Percentiles rank a stretch among this genome's conserved stretches.
These are phyloP conservation scores for Cryptococcus depauperatus DNA, from an alignment of 1,284 basidiomycete species.

Conservation along the genomic window DNA sequence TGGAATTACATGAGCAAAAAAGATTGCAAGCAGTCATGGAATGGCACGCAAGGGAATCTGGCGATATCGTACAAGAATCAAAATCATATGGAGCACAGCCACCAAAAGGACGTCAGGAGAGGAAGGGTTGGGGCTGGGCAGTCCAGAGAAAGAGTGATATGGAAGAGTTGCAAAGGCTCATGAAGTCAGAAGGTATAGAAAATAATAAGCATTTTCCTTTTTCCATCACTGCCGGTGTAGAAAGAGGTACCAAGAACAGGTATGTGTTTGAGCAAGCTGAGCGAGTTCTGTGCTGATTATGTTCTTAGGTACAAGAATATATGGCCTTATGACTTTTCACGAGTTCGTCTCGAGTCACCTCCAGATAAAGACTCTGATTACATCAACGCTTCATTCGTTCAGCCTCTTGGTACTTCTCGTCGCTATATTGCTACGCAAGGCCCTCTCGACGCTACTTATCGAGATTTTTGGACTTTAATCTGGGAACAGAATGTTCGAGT, in stretches of 20 bases:
- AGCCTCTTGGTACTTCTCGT: constrained; percentile 67
- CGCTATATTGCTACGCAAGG: constrained; percentile 96
- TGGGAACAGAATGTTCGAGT: constrained; percentile 52
- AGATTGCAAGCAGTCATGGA: constrained; percentile 86
- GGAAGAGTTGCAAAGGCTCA: constrained; percentile 21
- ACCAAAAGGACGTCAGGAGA: background rate
- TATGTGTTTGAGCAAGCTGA: constrained; percentile 40
- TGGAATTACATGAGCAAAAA: constrained; percentile 84
- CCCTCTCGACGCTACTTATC: constrained; percentile 78
- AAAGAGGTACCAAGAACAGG: constrained; percentile 90
- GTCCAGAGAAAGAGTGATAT: constrained; percentile 16
- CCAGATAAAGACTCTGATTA: constrained; percentile 66
- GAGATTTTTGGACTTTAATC: constrained; percentile 79
- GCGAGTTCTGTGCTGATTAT: constrained; percentile 1
- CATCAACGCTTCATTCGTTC: constrained; percentile 85
- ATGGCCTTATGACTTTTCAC: constrained; percentile 78
- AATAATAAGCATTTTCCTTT: constrained; percentile 58
- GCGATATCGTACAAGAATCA: constrained; percentile 9
- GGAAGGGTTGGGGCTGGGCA: constrained; percentile 14
- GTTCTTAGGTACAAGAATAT: constrained; percentile 62
- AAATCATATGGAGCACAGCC: constrained; percentile 1
- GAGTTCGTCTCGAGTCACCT: constrained; percentile 59
- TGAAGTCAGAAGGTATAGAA: constrained; percentile 8
- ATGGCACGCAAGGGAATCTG: constrained; percentile 58
- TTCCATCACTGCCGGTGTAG: constrained; percentile 90